Percentiles rank a stretch among this genome's conserved stretches.
Evolutionary conservation across 768 basidiomycete species (phyloP).

Genomic region (Amanita jacksonii): DNA sequence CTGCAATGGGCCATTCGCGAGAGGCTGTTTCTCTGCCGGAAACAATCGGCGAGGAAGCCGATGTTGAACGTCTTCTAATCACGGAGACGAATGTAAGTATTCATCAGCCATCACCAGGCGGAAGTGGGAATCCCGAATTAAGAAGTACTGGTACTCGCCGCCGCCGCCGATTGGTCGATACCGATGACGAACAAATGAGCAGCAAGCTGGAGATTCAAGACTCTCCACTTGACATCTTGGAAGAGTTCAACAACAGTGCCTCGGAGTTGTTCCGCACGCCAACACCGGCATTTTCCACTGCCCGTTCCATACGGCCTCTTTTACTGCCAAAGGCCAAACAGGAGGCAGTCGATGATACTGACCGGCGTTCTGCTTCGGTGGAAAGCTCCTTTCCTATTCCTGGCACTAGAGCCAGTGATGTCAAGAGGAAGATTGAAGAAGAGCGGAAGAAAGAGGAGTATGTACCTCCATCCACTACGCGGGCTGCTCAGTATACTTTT

Average conservation of each 20-base stretch:
- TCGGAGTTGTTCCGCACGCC: not conserved
- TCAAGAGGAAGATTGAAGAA: slow-evolving; percentile 22
- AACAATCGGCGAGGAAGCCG: slow-evolving; percentile 18
- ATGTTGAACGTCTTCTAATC: slow-evolving; percentile 20
- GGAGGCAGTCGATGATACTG: not conserved
- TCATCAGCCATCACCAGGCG: not conserved
- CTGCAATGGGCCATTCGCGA: not conserved
- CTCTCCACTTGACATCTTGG: not conserved
- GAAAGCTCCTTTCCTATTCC: slow-evolving; percentile 23
- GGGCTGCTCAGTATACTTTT: slow-evolving; percentile 16
- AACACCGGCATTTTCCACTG: not conserved
- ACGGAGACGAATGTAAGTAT: slow-evolving; percentile 10
- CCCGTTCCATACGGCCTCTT: slow-evolving; percentile 2
- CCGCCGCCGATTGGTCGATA: not conserved
- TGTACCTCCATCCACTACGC: slow-evolving; percentile 26
- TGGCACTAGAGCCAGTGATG: slow-evolving; percentile 29
- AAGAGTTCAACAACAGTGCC: not conserved
- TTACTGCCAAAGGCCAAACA: not conserved
- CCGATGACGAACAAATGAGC: slow-evolving; percentile 5
- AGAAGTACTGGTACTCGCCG: not conserved
- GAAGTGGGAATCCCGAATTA: not conserved
- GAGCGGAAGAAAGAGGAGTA: slow-evolving; percentile 26
- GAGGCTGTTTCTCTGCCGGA: slow-evolving; percentile 9
- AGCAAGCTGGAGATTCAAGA: not conserved
- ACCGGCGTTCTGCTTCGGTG: slow-evolving; percentile 15